These are phyloP conservation scores for Axilococcus clingmanii DNA, from an alignment of 139 green algal species.

Conservation along the genomic window DNA sequence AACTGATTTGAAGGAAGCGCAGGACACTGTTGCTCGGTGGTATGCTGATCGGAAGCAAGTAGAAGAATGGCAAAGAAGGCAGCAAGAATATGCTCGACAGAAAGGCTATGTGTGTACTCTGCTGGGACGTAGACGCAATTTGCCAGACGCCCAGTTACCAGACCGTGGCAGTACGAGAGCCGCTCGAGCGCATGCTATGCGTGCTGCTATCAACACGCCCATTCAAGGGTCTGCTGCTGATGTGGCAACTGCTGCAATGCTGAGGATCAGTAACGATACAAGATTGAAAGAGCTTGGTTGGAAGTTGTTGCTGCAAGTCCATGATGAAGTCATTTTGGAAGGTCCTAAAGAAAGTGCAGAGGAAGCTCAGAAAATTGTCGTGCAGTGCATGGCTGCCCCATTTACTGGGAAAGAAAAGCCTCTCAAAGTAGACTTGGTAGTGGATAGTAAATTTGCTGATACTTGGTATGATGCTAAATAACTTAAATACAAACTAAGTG, in stretches of 20 bases:
- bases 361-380: slow-evolving; percentile 58
- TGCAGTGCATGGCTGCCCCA: slow-evolving; percentile 81
- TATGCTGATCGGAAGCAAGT: slow-evolving; percentile 71
- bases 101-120: slow-evolving; percentile 70
- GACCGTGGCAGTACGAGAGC: slow-evolving; percentile 11
- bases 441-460: slow-evolving; percentile 80
- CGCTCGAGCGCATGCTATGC: slow-evolving; percentile 37
- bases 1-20: slow-evolving; percentile 68
- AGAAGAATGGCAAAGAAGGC: slow-evolving; percentile 64
- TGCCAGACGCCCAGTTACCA: slow-evolving; percentile 73
- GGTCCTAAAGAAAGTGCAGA: slow-evolving; percentile 68
- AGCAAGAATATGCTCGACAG: slow-evolving; percentile 31
- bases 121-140: slow-evolving; percentile 66
- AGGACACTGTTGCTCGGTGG: slow-evolving; percentile 80
- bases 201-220: slow-evolving; percentile 96
- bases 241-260: slow-evolving; percentile 87
- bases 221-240: slow-evolving; percentile 94
- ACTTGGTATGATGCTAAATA: slow-evolving; percentile 98
- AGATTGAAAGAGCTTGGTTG: slow-evolving; percentile 68
- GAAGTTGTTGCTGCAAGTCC: slow-evolving; percentile 90
- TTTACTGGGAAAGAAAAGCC: slow-evolving; percentile 45
- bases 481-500: background rate
- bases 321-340: slow-evolving; percentile 98
- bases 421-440: slow-evolving; percentile 73
- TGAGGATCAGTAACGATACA: slow-evolving; percentile 59